Base-by-base conservation (phyloP, 2,329 filamentous ascomycete species). In the Trichoderma pleuroti region DNA sequence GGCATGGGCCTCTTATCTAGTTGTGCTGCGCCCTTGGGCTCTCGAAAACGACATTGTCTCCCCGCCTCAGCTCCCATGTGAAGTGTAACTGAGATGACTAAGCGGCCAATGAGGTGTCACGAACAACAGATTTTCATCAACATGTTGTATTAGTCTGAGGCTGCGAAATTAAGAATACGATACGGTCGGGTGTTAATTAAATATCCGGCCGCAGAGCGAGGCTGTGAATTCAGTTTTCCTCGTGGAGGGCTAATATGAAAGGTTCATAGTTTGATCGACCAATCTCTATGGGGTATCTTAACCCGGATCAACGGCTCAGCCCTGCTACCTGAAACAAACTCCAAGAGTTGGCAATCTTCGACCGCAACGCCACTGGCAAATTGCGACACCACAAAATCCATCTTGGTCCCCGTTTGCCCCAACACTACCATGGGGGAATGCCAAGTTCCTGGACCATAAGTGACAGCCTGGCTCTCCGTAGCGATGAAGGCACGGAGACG, bases 361-460 rank as follows among this genome's bases (percentile, higher is more conserved):
- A 86, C 82, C 0, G 82, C 87, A 14, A 96, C 91, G 2, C 92
- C 94, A 80, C 97, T 98, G 39, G 90, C 90, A 82, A 92, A 96
- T 83, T 98, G 95, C 74, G 92, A 88, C 2, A 98, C 95, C 6
- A 97, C 88, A 80, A 98, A 98, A 78, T 96, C 93, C 61, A 98
- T 84, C 24, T 90, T 85, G 30, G 83, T 82, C 2, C 82, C 84
- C 2, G 76, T 70, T 3, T 78, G 73, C 0, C 94, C 94, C 62
- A 98, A 81, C 18, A 93, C 94, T 16, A 94, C 92, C 95, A 99
- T 98, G 0, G 96, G 96, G 72, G 95, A 94, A 84, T 99, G 96
- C 88, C 95, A 99, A 68, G 94, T 98, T 6, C 93, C 96, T 1
- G 92, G 90, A 1, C 88, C 93, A 80, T 98, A 99, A 3, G 94